phyloP scores from a whole-genome alignment of 1,284 basidiomycete species.

The Golubevia sp. region DNA sequence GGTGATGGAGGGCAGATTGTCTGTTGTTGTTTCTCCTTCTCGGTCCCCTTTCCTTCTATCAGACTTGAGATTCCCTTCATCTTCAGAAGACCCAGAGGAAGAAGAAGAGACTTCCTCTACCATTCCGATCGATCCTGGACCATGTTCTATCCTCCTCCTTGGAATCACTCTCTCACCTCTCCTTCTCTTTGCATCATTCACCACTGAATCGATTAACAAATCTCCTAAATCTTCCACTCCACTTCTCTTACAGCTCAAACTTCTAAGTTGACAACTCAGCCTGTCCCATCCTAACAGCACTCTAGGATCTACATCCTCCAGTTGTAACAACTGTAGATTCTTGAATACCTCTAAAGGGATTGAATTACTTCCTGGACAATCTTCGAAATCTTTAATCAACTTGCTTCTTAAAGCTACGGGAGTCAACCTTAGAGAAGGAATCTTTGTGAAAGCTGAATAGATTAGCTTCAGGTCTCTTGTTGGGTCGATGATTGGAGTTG shows the following conservation, averaged over 20 bases:
- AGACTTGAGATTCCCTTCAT: neutral
- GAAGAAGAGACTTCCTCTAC: neutral
- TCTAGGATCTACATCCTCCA: constrained; percentile 79
- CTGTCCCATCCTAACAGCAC: constrained; percentile 83
- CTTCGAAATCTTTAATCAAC: constrained; percentile 72
- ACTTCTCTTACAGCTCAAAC: constrained; percentile 75
- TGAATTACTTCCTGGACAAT: constrained; percentile 75
- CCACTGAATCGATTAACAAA: constrained; percentile 75
- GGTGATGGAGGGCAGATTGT: constrained; percentile 1
- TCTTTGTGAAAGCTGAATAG: constrained; percentile 83
- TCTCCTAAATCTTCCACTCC: constrained; percentile 82
- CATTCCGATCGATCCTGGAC: constrained; percentile 3
- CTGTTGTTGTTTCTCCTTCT: constrained; percentile 1
- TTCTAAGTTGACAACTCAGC: constrained; percentile 73
- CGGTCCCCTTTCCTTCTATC: neutral
- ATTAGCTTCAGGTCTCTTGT: constrained; percentile 75
- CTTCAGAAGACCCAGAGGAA: too few relatives aligned
- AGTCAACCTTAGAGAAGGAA: constrained; percentile 70
- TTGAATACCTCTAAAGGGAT: constrained; percentile 82
- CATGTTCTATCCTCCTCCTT: constrained; percentile 9
- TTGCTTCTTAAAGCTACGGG: constrained; percentile 67
- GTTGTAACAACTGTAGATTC: constrained; percentile 75
- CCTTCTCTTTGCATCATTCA: constrained; percentile 73
- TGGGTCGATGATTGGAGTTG: constrained; percentile 65
- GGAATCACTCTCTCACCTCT: constrained; percentile 24